Percentiles rank a stretch among this genome's conserved stretches.
phyloP scores from a whole-genome alignment of 2,329 filamentous ascomycete species.

The Xylariaceae sp. region DNA sequence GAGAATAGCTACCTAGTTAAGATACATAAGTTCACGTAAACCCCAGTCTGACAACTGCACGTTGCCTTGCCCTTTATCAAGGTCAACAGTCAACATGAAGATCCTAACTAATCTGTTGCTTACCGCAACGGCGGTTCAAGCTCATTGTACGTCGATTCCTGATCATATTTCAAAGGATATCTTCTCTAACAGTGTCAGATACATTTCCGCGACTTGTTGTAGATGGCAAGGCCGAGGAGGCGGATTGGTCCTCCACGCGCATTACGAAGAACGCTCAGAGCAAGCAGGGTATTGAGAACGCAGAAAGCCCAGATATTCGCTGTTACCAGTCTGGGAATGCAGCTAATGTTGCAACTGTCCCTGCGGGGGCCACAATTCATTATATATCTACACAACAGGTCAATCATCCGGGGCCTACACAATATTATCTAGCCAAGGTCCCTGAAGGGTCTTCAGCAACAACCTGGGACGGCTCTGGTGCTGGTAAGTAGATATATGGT shows the following conservation, averaged over 20 bases:
- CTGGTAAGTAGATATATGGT: neutral
- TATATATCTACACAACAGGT: conserved; percentile 42
- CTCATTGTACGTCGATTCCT: conserved; percentile 26
- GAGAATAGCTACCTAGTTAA: neutral
- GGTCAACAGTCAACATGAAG: conserved; percentile 21
- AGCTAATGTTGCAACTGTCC: conserved; percentile 32
- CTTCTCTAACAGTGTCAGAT: conserved; percentile 30
- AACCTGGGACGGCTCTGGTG: conserved; percentile 42
- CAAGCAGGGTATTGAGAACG: conserved; percentile 40
- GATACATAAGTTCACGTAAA: conserved; percentile 8
- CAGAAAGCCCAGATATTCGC: conserved; percentile 38
- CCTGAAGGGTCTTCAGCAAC: conserved; percentile 37
- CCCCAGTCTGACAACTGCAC: neutral
- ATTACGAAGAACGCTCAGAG: conserved; percentile 41
- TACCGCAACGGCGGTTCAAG: conserved; percentile 25
- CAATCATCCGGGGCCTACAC: conserved; percentile 44
- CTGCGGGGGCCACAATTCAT: conserved; percentile 39
- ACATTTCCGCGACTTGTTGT: conserved; percentile 41
- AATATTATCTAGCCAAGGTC: conserved; percentile 44
- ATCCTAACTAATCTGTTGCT: conserved; percentile 27
- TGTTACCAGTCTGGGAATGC: conserved; percentile 41
- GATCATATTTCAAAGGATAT: neutral
- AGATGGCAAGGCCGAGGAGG: conserved; percentile 38
- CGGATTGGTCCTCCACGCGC: conserved; percentile 41
- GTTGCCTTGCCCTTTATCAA: neutral